Base-by-base conservation (phyloP, 441 rosid species). In the Pelargonium cotyledonis region DNA sequence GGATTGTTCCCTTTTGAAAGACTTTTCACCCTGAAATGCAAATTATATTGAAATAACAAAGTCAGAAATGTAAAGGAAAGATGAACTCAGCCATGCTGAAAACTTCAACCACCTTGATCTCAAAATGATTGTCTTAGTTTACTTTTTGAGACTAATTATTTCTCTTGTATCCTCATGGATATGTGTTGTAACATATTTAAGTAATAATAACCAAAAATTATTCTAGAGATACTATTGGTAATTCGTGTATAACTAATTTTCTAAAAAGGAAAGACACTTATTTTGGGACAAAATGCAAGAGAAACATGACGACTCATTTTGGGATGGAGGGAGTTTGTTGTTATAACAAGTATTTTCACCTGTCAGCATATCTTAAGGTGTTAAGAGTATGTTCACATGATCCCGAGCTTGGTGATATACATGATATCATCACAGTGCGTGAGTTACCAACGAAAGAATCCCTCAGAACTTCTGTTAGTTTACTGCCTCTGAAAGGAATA, bases 401-500 rank as follows among this genome's bases (percentile, higher is more conserved):
- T 68, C 99, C 99, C 29, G 94, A 87, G 79, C 86, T 84, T 49
- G 99, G 99, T 49, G 99, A 95, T 76, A 91, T 95, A 88, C 99
- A 95, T 60, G 99, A 95, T 65, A 95, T 82, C 99, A 95, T 95
- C 57, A 95, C 97, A n/a, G 99, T 95, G 67, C 97, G 89, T 14
- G 99, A 95, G 80, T 95, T 90, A 73, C 99, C 97, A 35, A 90
- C 87, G 65, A 95, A 95, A 21, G 99, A 95, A 81, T 95, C 99
- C 74, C 99, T 86, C 29, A 95, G 85, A 79, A 95, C 99, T 78
- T 95, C 99, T 1, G 99, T 95, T 69, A 95, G 77, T 80, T 95
- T 95, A 79, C 99, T 95, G 77, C 99, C 99, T 75, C 99, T 88
- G 80, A 95, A 95, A 73, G 99, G 99, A 84, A 95, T 90, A 77